These are phyloP conservation scores for Apophysomyces variabilis DNA, from an alignment of 371 early-diverging fungal genomes.

Conservation along the genomic window DNA sequence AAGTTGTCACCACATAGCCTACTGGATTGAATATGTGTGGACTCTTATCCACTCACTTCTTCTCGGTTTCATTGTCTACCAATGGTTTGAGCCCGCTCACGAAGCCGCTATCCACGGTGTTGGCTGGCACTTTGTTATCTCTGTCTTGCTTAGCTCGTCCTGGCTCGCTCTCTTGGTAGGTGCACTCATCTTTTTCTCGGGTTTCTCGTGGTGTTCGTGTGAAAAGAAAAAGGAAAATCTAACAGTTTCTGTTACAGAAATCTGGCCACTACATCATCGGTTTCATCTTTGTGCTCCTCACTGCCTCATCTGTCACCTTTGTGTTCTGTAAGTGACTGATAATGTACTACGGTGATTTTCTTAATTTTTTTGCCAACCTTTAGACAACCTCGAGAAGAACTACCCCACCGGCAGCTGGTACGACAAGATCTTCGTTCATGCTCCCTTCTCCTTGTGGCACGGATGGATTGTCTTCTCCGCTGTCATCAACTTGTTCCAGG, in stretches of 20 bases:
- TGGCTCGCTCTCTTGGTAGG: conserved; percentile 68
- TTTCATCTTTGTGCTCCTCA: conserved; percentile 51
- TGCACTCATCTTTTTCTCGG: conserved; percentile 5
- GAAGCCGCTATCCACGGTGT: conserved; percentile 65
- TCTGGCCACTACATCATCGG: conserved; percentile 36
- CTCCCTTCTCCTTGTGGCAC: conserved; percentile 76
- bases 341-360: conserved; percentile 11
- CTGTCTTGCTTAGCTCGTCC: conserved; percentile 58
- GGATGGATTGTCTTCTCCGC: conserved; percentile 66
- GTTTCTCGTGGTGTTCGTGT: too few relatives aligned
- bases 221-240: neutral
- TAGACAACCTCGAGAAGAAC: conserved; percentile 54
- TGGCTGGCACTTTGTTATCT: conserved; percentile 68
- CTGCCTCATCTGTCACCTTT: conserved; percentile 54
- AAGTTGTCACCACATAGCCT: conserved; percentile 24
- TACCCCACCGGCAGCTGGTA: conserved; percentile 44
- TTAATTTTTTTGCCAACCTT: conserved; percentile 13
- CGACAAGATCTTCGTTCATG: conserved; percentile 66
- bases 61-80: conserved; percentile 65
- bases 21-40: conserved; percentile 58
- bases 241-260: conserved; percentile 18
- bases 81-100: conserved; percentile 63
- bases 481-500: conserved; percentile 63
- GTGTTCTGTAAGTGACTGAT: conserved; percentile 54
- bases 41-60: conserved; percentile 64